Evolutionary conservation across 202 grass and related monocot species (phyloP).

Genomic region (Panicum virgatum): DNA sequence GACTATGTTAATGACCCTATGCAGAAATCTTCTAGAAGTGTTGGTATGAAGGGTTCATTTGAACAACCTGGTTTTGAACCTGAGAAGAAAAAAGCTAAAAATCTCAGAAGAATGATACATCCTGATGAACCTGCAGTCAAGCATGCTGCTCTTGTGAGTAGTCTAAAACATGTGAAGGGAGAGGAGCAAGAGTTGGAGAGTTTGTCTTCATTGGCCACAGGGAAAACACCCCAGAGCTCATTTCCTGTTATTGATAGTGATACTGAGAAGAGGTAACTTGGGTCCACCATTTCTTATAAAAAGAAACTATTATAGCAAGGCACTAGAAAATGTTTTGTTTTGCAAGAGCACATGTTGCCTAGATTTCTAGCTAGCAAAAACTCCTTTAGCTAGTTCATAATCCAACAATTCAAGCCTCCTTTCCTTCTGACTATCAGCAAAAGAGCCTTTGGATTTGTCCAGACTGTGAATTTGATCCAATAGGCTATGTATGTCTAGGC

Average conservation of each 20-base stretch:
- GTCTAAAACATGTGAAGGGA: slow-evolving; percentile 16
- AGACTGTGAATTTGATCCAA: background rate
- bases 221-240: slow-evolving; percentile 31
- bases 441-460: background rate
- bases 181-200: background rate
- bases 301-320: background rate
- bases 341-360: background rate
- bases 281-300: slow-evolving; percentile 13
- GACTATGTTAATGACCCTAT: slow-evolving; percentile 13
- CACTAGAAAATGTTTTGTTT: background rate
- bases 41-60: slow-evolving; percentile 9
- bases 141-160: slow-evolving; percentile 2
- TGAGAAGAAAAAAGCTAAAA: slow-evolving; percentile 32
- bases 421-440: background rate
- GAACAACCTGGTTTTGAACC: background rate
- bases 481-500: background rate
- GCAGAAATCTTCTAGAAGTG: slow-evolving; percentile 2
- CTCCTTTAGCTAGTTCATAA: background rate
- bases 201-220: background rate
- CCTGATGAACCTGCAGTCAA: background rate
- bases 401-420: background rate
- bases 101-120: background rate
- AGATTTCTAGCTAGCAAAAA: background rate
- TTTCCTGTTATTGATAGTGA: slow-evolving; percentile 53
- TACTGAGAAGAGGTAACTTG: slow-evolving; percentile 46